phyloP scores from a whole-genome alignment of 2,329 filamentous ascomycete species.

The Penicillium sp. region DNA sequence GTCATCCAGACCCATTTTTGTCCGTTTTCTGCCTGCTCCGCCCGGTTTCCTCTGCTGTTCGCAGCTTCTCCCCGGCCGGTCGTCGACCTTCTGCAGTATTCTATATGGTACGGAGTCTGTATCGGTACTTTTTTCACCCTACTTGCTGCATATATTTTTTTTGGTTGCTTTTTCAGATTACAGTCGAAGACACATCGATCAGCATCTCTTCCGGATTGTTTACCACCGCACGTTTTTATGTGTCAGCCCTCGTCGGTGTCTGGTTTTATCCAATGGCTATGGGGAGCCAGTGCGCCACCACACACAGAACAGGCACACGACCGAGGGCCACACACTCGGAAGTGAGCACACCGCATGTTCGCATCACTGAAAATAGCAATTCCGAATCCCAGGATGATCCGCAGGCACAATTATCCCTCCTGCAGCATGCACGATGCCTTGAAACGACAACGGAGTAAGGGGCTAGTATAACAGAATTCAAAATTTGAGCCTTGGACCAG shows the following conservation, averaged over 20 bases:
- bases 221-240: neutral
- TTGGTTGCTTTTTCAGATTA: neutral
- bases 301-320: neutral
- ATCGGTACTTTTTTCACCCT: neutral
- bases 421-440: constrained; percentile 8
- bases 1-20: neutral
- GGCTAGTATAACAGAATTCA: neutral
- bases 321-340: neutral
- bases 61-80: constrained; percentile 1
- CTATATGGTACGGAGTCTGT: neutral
- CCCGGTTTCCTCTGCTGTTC: neutral
- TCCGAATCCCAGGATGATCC: constrained; percentile 6
- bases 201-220: neutral
- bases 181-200: neutral
- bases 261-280: neutral
- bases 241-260: neutral
- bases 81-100: neutral
- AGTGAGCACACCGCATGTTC: constrained; percentile 20
- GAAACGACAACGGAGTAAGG: neutral
- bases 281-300: neutral
- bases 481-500: neutral
- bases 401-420: constrained; percentile 7
- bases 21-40: neutral
- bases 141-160: neutral
- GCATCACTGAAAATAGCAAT: constrained; percentile 8